Evolutionary conservation across 2,329 filamentous ascomycete species (phyloP), one percentile per base, ranked within the genome.

Genomic region (Arthrinium phaeospermum): DNA sequence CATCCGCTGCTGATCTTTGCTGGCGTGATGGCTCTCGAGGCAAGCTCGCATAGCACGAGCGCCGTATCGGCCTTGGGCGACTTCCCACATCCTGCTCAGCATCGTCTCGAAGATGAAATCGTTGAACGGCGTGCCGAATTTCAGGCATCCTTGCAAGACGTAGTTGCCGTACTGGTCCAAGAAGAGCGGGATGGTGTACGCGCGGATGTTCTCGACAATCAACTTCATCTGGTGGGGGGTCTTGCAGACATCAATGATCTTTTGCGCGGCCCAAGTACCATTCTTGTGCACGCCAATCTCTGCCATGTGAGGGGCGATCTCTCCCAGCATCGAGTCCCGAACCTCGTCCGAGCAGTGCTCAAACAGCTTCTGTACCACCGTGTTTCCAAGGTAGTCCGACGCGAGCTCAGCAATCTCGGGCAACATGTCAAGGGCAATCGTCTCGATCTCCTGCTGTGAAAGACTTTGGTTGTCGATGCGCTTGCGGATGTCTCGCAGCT

Each of bases 261-360:
- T 99, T 84, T 99, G 96, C 0, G 96, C 96, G 71, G 96, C 96
- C 96, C 96, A 99, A 0, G 96, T 99, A 74, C 96, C 96, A 79
- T 99, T 99, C 89, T 99, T 99, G 88, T 99, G 96, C 10, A 98
- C 92, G 78, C 96, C 96, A 83, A 98, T 98, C 83, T 98, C 95
- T 37, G 96, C 95, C 81, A 98, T 89, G 80, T 98, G 95, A 72
- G 96, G 95, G 3, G 93, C 91, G 78, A 99, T 97, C 79, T 95
- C 91, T 19, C 86, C 84, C 72, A 99, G 86, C 96, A 99, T 98
- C 72, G 93, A 92, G 81, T 98, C 95, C 78, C 97, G 95, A 57
- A 96, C 91, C 57, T 91, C 87, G 81, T 98, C 96, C 0, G 94
- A 96, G 85, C 96, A 98, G 84, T 94, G 94, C 82, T 99, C 96